Evolutionary conservation across 805 yeast species (phyloP), one percentile per base, ranked within the genome.

Genomic region (Pichia gijzeniarum): DNA sequence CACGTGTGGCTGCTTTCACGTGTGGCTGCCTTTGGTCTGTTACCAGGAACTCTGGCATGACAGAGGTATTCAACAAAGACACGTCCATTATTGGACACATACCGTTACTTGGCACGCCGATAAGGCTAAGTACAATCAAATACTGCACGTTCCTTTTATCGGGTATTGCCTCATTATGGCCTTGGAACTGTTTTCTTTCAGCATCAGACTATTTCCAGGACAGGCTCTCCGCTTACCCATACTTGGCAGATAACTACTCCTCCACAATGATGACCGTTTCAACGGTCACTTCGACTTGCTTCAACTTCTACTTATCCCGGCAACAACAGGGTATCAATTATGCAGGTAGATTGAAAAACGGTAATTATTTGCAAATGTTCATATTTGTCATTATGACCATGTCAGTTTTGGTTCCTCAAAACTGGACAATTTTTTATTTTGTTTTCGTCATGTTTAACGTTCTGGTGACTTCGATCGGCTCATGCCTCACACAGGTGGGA

Each of bases 181-280:
- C 98, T 0, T 91, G 98, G 96, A 93, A 91, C 69, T 80, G 93
- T 54, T 82, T 90, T 51, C 65, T 93, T 9, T 79, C 95, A 1
- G 96, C 96, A 0, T 77, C 95, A 0, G 83, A 84, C 8, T 89
- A 87, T 63, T 87, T 88, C 57, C 72, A 75, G 48, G 73, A 76
- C 52, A 60, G 89, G 53, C 77, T 91, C 50, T 64, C 63, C 17
- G 68, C 60, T n/a, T 64, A 66, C 3, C 75, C 82, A 2, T 41
- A 63, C 1, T 63, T 82, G 54, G 72, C 84, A 10, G 71, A 70
- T 51, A 70, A 72, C 17, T 88, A 85, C 61, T 76, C 90, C 2
- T 81, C 93, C 17, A 78, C 93, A 0, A 85, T 89, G 85, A 90
- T 90, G 97, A 74, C 89, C 1, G 79, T 83, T 0, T 82, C 91